Evolutionary conservation across 768 basidiomycete species (phyloP).

Genomic region (Phlebiopsis flavidoalba): DNA sequence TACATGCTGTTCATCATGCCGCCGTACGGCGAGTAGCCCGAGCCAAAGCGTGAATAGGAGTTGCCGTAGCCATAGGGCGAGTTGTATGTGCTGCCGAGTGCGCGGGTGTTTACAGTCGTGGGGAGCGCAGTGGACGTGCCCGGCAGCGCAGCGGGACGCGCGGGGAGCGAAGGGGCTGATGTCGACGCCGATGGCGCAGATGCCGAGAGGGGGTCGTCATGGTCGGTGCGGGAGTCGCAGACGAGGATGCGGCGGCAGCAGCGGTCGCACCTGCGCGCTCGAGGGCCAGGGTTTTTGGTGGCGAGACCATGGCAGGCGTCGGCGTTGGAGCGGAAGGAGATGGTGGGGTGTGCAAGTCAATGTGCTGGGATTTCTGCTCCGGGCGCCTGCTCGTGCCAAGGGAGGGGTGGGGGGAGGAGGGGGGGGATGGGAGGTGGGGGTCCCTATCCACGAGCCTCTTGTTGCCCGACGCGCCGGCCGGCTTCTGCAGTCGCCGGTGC

Average conservation of each 20-base stretch:
- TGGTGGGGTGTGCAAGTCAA: too few species aligned
- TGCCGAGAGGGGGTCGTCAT: constrained; percentile 18
- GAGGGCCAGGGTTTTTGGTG: constrained; percentile 90
- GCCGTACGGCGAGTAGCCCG: constrained; percentile 36
- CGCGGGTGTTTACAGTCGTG: constrained; percentile 14
- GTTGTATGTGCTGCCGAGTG: constrained; percentile 22
- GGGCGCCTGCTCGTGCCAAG: too few species aligned
- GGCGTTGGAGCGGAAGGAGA: background rate
- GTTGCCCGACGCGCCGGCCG: too few species aligned
- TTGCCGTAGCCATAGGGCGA: constrained; percentile 37
- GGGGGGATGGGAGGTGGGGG: too few species aligned
- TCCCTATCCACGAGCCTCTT: background rate
- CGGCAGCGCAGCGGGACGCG: constrained; percentile 52
- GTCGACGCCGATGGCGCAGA: constrained; percentile 16
- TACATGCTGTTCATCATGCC: constrained; percentile 37
- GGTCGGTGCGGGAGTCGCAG: constrained; percentile 14
- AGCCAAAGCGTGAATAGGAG: constrained; percentile 39
- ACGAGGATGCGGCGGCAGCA: constrained; percentile 23
- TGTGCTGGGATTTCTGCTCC: background rate
- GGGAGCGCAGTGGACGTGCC: constrained; percentile 19
- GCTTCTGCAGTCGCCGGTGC: too few species aligned
- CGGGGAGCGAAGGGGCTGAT: constrained; percentile 44
- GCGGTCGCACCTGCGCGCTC: constrained; percentile 52
- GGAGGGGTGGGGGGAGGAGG: too few species aligned
- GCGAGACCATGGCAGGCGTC: constrained; percentile 59